Evolutionary conservation across 2,329 filamentous ascomycete genomes (phyloP), one percentile per base, ranked within the genome.

Genomic region (Colletotrichum orchidophilum): DNA sequence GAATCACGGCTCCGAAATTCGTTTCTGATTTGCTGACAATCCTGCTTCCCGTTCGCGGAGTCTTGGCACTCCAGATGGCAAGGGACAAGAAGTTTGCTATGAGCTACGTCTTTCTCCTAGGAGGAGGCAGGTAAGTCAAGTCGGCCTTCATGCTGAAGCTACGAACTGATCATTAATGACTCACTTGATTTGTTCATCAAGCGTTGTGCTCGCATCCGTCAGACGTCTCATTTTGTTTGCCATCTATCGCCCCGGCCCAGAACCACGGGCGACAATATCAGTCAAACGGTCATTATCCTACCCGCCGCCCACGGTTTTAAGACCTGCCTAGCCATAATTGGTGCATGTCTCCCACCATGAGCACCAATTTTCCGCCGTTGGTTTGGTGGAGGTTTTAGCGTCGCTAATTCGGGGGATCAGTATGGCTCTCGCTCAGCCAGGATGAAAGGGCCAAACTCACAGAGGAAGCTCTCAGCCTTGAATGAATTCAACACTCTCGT

Each of bases 251-350:
- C 46, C 60, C 7, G 60, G 60, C 26, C 21, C 29, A 31, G 52
- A 11, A 27, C 42, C 26, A 62, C 24, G 15, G 59, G 59, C n/a
- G 50, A 62, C 42, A 62, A 62, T 26, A 62, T 62, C 27, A 62
- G 59, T 26, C 59, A 62, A 42, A 62, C 59, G 12, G 59, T 62
- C 9, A 62, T 62, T 42, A 62, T 62, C 27, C 59, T 26, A 9
- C 59, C 50, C 29, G 35, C 59, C 18, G 59, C 42, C 0, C 50
- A 39, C 46, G 59, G 39, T 3, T 21, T 62, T 8, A 39, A 62
- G 26, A 62, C 59, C n/a, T 62, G 59, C 26, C 59, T 62, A n/a
- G 59, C 59, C 7, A 62, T 62, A 31, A 62, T 62, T 24, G 59
- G 59, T 9, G 59, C 59, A 4, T 62, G 59, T 31, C 59, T 52